These are phyloP conservation scores for Penicillium chermesinum DNA, from an alignment of 495 filamentous ascomycete genomes.

Conservation along the genomic window DNA sequence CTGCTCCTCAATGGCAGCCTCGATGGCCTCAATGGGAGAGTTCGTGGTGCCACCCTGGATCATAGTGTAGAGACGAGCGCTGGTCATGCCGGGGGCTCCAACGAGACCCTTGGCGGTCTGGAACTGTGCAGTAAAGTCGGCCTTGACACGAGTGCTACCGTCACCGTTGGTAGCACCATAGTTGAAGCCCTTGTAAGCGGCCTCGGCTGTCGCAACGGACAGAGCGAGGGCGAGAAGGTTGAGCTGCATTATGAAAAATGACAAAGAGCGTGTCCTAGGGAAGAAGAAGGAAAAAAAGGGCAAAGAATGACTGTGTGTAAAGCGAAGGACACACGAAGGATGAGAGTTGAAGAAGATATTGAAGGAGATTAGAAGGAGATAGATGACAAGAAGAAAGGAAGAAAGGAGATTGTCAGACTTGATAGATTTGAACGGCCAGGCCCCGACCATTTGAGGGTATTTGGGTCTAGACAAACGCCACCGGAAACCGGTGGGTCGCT, in stretches of 20 bases:
- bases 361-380: conserved; percentile 8
- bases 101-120: conserved; percentile 60
- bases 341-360: conserved; percentile 4
- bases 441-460: background rate
- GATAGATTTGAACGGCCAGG: conserved; percentile 6
- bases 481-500: conserved; percentile 8
- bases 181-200: conserved; percentile 73
- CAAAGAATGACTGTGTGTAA: background rate
- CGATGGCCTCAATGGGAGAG: conserved; percentile 62
- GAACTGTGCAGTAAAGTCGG: conserved; percentile 69
- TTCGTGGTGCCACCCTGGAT: conserved; percentile 57
- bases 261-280: conserved; percentile 5
- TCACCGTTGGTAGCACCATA: conserved; percentile 63
- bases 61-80: conserved; percentile 62
- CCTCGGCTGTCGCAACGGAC: conserved; percentile 38
- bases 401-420: background rate
- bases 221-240: conserved; percentile 43
- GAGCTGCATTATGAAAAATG: conserved; percentile 29
- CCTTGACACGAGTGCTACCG: conserved; percentile 55
- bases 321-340: conserved; percentile 7
- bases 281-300: conserved; percentile 4
- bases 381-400: conserved; percentile 4
- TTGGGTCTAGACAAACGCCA: conserved; percentile 20
- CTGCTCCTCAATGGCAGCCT: conserved; percentile 68
- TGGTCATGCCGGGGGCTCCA: conserved; percentile 68